These are phyloP conservation scores for Talaromyces funiculosus DNA, from an alignment of 2,329 filamentous ascomycete species.

Conservation along the genomic window DNA sequence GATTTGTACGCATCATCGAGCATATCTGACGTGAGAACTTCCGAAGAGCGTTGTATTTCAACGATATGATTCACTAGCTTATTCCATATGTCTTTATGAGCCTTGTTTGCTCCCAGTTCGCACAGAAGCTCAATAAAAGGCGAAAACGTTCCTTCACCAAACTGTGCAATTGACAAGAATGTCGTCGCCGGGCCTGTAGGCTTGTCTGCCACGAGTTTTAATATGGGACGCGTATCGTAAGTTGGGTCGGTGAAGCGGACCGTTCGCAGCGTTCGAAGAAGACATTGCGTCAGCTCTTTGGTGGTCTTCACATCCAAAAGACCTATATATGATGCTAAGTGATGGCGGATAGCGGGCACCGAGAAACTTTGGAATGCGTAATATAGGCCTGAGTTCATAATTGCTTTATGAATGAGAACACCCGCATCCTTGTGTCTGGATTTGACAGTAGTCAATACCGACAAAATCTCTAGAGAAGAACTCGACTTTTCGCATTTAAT, in stretches of 20 bases:
- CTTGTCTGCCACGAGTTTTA: slow-evolving; percentile 21
- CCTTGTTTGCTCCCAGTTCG: slow-evolving; percentile 19
- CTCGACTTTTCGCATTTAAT: slow-evolving; percentile 20
- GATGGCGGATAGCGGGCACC: slow-evolving; percentile 23
- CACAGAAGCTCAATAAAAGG: slow-evolving; percentile 25
- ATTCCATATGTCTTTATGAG: slow-evolving; percentile 23
- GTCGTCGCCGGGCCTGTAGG: neutral
- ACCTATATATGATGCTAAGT: slow-evolving; percentile 20
- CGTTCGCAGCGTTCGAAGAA: slow-evolving; percentile 20
- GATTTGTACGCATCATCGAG: slow-evolving; percentile 22
- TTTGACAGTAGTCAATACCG: slow-evolving; percentile 26
- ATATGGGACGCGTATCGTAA: slow-evolving; percentile 20
- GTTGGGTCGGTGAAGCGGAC: slow-evolving; percentile 19
- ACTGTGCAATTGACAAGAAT: neutral
- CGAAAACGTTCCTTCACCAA: slow-evolving; percentile 8
- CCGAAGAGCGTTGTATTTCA: neutral
- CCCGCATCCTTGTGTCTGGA: slow-evolving; percentile 22
- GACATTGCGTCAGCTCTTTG: slow-evolving; percentile 20
- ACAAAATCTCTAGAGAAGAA: slow-evolving; percentile 28
- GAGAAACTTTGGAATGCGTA: slow-evolving; percentile 29
- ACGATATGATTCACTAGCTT: neutral
- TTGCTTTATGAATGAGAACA: slow-evolving; percentile 9
- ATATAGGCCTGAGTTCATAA: slow-evolving; percentile 24
- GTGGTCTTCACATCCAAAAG: slow-evolving; percentile 12
- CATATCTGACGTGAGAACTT: slow-evolving; percentile 11